A percentile compares a stretch with the other conserved stretches of the same genome.
These are phyloP conservation scores for Fraxinus anomala DNA, from an alignment of 257 asterid species.

Conservation along the genomic window DNA sequence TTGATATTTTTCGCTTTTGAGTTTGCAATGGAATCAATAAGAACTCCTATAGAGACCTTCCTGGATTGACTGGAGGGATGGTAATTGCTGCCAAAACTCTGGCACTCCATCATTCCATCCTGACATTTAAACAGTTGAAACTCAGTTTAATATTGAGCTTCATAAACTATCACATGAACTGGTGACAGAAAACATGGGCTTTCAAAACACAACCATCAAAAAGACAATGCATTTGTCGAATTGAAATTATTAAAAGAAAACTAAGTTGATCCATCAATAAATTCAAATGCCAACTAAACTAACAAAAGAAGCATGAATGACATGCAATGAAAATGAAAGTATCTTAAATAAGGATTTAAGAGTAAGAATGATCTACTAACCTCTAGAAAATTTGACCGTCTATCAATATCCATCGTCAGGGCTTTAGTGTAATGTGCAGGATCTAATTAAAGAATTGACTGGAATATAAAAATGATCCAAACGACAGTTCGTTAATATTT, in stretches of 20 bases:
- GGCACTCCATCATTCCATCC: constrained; percentile 50
- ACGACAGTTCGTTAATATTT: constrained; percentile 17
- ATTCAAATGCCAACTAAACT: not conserved
- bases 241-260: constrained; percentile 6
- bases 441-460: not conserved
- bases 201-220: constrained; percentile 10
- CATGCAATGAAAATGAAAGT: not conserved
- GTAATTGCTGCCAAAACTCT: constrained; percentile 56
- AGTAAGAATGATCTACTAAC: constrained; percentile 21
- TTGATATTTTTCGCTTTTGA: constrained; percentile 35
- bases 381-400: constrained; percentile 37
- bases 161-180: constrained; percentile 8
- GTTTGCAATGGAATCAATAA: constrained; percentile 51
- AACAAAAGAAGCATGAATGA: constrained; percentile 23
- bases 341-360: constrained; percentile 13
- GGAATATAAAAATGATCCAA: constrained; percentile 30
- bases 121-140: constrained; percentile 34
- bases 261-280: not conserved
- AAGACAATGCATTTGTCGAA: constrained; percentile 6
- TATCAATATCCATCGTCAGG: constrained; percentile 33
- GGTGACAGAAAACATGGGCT: not conserved
- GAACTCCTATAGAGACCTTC: constrained; percentile 82
- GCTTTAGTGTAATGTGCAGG: constrained; percentile 24
- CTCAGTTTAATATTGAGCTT: constrained; percentile 26
- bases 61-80: constrained; percentile 61